These are phyloP conservation scores for Myxozyma melibiosi DNA, from an alignment of 805 yeast genomes.

Conservation along the genomic window DNA sequence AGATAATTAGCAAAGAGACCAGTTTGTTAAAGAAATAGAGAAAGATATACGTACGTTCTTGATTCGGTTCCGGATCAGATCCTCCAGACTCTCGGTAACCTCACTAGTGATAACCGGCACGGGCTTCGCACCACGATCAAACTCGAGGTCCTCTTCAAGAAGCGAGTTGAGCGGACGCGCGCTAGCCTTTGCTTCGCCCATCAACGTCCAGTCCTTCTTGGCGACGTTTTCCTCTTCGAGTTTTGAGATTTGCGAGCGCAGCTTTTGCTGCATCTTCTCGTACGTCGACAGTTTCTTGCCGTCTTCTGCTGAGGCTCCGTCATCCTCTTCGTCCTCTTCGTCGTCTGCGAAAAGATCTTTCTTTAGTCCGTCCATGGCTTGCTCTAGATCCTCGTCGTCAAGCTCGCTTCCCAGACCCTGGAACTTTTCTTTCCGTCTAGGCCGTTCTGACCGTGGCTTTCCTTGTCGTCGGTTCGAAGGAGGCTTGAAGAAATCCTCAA, in stretches of 20 bases:
- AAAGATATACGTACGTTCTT: slow-evolving; percentile 46
- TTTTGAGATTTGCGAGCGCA: slow-evolving; percentile 74
- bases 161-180: slow-evolving; percentile 85
- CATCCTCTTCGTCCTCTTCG: slow-evolving; percentile 62
- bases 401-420: slow-evolving; percentile 36
- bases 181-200: slow-evolving; percentile 84
- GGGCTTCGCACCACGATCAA: slow-evolving; percentile 92
- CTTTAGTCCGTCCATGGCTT: slow-evolving; percentile 40
- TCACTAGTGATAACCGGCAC: slow-evolving; percentile 94
- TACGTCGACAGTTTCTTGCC: slow-evolving; percentile 60
- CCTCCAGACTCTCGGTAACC: slow-evolving; percentile 83
- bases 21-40: background rate
- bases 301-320: slow-evolving; percentile 59
- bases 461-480: slow-evolving; percentile 35
- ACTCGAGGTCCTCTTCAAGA: slow-evolving; percentile 77
- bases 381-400: slow-evolving; percentile 37
- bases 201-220: slow-evolving; percentile 90
- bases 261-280: slow-evolving; percentile 72
- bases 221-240: slow-evolving; percentile 87
- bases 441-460: slow-evolving; percentile 13
- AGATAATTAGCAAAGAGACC: slow-evolving; percentile 20
- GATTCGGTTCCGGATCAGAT: slow-evolving; percentile 81
- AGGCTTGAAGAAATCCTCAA: slow-evolving; percentile 47
- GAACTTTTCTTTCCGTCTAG: slow-evolving; percentile 28
- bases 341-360: slow-evolving; percentile 48